phyloP scores from a whole-genome alignment of 176 grass and related monocot species.

The Oryza glaberrima region DNA sequence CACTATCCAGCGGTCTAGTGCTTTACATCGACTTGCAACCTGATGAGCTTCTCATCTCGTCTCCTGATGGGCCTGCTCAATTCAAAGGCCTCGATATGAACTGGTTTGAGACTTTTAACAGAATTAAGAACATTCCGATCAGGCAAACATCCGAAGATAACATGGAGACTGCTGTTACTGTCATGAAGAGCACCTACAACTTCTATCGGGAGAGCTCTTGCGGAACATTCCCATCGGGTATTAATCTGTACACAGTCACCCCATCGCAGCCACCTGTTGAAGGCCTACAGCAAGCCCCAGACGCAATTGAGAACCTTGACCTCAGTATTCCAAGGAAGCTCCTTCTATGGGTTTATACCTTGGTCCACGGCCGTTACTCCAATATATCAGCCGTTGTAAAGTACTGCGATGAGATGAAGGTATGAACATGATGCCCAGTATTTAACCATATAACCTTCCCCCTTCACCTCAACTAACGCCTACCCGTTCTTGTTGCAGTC shows the following conservation, averaged over 20 bases:
- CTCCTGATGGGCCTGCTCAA: constrained; percentile 70
- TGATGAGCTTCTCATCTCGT: constrained; percentile 83
- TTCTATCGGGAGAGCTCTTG: constrained; percentile 92
- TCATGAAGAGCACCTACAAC: constrained; percentile 89
- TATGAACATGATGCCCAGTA: constrained; percentile 29
- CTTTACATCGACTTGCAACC: constrained; percentile 89
- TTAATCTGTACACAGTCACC: constrained; percentile 74
- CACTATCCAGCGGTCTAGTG: constrained; percentile 60
- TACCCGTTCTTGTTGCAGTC: constrained; percentile 41
- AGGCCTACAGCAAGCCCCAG: constrained; percentile 49
- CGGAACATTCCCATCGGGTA: constrained; percentile 79
- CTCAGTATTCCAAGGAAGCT: constrained; percentile 97
- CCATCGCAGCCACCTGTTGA: constrained; percentile 49
- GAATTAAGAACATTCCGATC: constrained; percentile 86
- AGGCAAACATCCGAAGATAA: constrained; percentile 80
- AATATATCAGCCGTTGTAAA: constrained; percentile 89
- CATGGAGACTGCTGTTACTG: constrained; percentile 83
- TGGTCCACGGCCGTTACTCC: constrained; percentile 73
- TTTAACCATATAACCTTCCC: background rate
- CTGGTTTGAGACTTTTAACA: constrained; percentile 84
- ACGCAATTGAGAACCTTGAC: constrained; percentile 64
- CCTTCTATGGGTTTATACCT: constrained; percentile 83
- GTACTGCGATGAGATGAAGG: constrained; percentile 94
- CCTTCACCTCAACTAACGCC: background rate
- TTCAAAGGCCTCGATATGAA: constrained; percentile 97